Evolutionary conservation across 805 yeast species (phyloP), one percentile per base, ranked within the genome.

Genomic region (Tetrapisispora nanseiensis): DNA sequence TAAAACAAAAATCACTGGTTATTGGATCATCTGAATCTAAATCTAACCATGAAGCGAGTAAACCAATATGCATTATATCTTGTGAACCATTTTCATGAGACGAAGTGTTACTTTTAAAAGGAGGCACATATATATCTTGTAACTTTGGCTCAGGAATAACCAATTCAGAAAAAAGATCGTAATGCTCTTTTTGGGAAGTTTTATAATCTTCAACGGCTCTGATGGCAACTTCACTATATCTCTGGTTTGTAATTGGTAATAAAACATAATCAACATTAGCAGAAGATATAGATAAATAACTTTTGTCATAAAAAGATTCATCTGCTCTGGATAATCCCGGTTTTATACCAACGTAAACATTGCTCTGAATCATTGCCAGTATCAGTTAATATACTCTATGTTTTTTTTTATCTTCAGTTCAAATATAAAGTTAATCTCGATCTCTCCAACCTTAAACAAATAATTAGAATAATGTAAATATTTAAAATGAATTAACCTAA

Each of bases 11-110:
- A 46, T 70, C 74, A 24, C 80, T 72, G 3, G 75, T 65, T 6
- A 67, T 46, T 0, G 61, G 56, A 54, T 78, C 75, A 9, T 63
- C 61, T 24, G 78, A 71, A 48, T 80, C 86, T 32, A 80, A 58
- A 51, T 80, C 86, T n/a, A 79, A 65, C 86, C 86, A 81, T 2
- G 82, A 75, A 0, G 86, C 72, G 2, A 80, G 57, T 24, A 80
- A 51, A 0, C 84, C 86, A 20, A 81, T 70, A 24, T 7, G 75
- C 59, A 47, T 61, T 5, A 53, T 46, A 11, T 49, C 19, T 13
- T 48, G 27, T 13, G 27, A 45, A 16, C 41, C 42, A 13, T 38
- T 45, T 20, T 33, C 22, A 11, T 44, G 37, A 12, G 30, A 26
- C 16, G 23, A 22, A 5, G 30, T 8, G 10, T 8, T 18, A 16